Evolutionary conservation across 306 rosid genomes (phyloP), one percentile per base, ranked within the genome.

Genomic region (Pueraria montana): DNA sequence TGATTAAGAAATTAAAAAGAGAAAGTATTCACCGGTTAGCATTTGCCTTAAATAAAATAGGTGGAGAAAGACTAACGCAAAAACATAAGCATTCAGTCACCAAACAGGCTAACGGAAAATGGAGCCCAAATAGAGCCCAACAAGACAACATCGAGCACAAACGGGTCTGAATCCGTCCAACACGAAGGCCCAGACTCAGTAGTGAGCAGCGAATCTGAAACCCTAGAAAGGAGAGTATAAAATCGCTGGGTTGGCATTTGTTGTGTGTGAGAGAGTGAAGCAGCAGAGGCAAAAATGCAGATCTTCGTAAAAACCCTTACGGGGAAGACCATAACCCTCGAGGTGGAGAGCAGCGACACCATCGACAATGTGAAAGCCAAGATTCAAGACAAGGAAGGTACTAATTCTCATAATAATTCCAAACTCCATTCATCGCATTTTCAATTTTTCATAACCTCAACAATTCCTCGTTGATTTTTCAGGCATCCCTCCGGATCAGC

Each of bases 301-400:
- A 91, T 91, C 1, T 93, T 95, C 89, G 94, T 93, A 71, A 91
- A 93, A 88, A 93, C 98, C 91, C 91, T 93, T 72, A 93, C 94
- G 0, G 97, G 97, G 80, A 91, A 94, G 87, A 92, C 97, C 73
- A 94, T 93, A 6, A 93, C 96, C 53, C 97, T 94, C 70, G 97
- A 93, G 87, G 97, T 90, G 6, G 94, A 94, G 88, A 88, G 97
- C 84, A 91, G 96, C 74, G 94, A 95, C 82, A 88, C 95, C n/a
- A 91, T 95, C 46, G 95, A 95, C 91, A 91, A 93, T 93, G 97
- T 91, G 74, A 89, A 94, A 55, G 88, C 97, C 1, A 94, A 94
- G 87, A 92, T 94, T 66, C 98, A 94, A 80, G 98, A 94, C 85
- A 94, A 94, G 77, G 98, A 92, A 91, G 98, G 97, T 92, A 5